Conservation (phyloP, 139 green algal genomes). For the Nannochloris sp. region DNA sequence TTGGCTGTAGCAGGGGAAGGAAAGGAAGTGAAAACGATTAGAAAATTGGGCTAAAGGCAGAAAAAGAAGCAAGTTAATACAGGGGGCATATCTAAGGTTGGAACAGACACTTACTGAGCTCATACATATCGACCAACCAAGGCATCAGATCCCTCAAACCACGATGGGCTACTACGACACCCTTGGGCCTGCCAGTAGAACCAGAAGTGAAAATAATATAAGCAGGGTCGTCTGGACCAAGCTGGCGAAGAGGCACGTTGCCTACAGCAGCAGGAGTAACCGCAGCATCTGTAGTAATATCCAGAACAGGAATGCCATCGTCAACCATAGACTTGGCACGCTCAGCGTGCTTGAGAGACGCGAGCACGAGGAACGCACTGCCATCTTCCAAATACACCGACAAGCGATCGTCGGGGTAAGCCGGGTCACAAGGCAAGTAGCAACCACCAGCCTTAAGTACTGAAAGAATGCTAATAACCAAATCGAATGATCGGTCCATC, state of each 20-base stretch:
- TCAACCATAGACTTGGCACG: no score
- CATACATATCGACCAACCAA: no score
- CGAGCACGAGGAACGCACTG: no score
- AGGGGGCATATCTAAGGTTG: neutral
- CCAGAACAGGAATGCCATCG: no score
- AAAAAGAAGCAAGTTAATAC: neutral
- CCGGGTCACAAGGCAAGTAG: conserved; percentile 40
- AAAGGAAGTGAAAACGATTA: neutral
- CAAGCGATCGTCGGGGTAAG: conserved; percentile 31
- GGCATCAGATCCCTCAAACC: no score
- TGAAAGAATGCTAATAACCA: conserved; percentile 34
- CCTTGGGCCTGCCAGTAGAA: conserved; percentile 54
- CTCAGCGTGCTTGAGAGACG: no score
- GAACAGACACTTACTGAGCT: neutral
- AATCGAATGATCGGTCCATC: conserved; percentile 29
- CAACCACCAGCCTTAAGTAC: conserved; percentile 27
- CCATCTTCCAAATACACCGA: conserved; percentile 37
- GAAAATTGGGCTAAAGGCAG: neutral
- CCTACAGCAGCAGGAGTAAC: no score
- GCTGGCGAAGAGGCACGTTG: no score
- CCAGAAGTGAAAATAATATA: conserved; percentile 63
- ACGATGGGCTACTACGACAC: conserved; percentile 34
- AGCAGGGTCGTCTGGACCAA: conserved; percentile 20
- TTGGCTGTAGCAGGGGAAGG: neutral
- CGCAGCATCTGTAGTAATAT: no score